A percentile compares a stretch with the other conserved stretches of the same genome.
These are phyloP conservation scores for Phoma herbarum DNA, from an alignment of 2,329 filamentous ascomycete species.

Conservation along the genomic window DNA sequence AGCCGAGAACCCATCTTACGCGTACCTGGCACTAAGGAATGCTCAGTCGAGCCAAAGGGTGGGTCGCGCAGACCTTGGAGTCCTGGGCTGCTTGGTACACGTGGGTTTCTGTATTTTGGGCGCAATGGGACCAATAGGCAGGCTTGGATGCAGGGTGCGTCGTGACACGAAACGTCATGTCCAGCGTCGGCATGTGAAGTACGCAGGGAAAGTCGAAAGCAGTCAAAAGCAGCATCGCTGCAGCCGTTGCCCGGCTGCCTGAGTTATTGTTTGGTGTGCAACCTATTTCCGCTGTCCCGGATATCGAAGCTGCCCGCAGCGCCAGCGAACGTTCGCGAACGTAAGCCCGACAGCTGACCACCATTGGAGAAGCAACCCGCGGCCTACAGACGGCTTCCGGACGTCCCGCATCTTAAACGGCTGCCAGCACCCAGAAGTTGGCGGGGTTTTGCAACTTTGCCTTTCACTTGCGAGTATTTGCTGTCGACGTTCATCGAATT, in stretches of 20 bases:
- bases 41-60: background rate
- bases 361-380: conserved; percentile 2
- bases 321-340: background rate
- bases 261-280: conserved; percentile 1
- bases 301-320: conserved; percentile 3
- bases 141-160: background rate
- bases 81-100: conserved; percentile 12
- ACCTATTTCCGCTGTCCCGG: conserved; percentile 7
- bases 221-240: background rate
- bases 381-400: conserved; percentile 12
- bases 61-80: conserved; percentile 1
- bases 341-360: conserved; percentile 17
- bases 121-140: background rate
- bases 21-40: conserved; percentile 18
- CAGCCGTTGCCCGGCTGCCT: conserved; percentile 5
- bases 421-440: background rate
- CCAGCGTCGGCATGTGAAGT: conserved; percentile 12
- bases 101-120: background rate
- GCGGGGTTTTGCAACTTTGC: conserved; percentile 7
- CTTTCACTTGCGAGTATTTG: conserved; percentile 4
- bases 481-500: background rate
- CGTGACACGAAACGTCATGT: conserved; percentile 14
- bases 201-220: background rate
- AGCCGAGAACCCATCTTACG: conserved; percentile 6
- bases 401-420: conserved; percentile 14